A percentile compares a stretch with the other conserved stretches of the same genome.
phyloP scores from a whole-genome alignment of 2,329 filamentous ascomycete species.

The Alternaria alternata region DNA sequence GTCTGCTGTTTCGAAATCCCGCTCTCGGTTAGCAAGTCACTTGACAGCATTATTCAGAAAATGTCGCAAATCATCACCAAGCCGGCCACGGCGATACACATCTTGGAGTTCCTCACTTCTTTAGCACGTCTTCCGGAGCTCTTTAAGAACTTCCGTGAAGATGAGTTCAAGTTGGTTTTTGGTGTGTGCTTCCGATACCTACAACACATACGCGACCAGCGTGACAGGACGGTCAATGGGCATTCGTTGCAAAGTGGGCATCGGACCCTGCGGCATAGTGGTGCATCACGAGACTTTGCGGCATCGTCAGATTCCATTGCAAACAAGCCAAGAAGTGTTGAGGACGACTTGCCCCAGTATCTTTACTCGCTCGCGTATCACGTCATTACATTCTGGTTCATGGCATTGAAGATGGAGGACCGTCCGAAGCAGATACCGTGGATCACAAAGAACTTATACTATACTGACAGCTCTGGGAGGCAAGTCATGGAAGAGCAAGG shows the following conservation, averaged over 20 bases:
- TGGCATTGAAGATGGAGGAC: constrained; percentile 85
- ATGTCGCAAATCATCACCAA: constrained; percentile 98
- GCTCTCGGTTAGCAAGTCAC: constrained; percentile 81
- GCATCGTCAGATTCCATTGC: constrained; percentile 38
- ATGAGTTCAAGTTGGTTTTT: constrained; percentile 93
- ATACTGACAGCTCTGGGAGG: constrained; percentile 77
- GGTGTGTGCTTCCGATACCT: constrained; percentile 94
- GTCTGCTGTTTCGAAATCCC: constrained; percentile 96
- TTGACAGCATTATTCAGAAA: constrained; percentile 86
- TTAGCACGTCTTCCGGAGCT: constrained; percentile 84
- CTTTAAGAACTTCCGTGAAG: constrained; percentile 87
- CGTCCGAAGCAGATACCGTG: constrained; percentile 84
- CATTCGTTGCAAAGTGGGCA: constrained; percentile 45
- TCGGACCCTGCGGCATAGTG: constrained; percentile 53
- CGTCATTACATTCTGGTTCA: constrained; percentile 96
- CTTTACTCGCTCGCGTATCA: constrained; percentile 94
- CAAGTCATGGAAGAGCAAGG: constrained; percentile 89
- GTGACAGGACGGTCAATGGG: constrained; percentile 48
- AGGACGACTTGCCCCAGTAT: constrained; percentile 88
- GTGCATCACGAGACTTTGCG: constrained; percentile 54
- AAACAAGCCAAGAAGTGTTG: constrained; percentile 53
- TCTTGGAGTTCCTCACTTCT: constrained; percentile 92
- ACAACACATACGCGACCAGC: constrained; percentile 79
- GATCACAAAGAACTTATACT: constrained; percentile 85
- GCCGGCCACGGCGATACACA: constrained; percentile 88